phyloP scores from a whole-genome alignment of 1,284 basidiomycete species.

The Thecaphora thlaspeos region DNA sequence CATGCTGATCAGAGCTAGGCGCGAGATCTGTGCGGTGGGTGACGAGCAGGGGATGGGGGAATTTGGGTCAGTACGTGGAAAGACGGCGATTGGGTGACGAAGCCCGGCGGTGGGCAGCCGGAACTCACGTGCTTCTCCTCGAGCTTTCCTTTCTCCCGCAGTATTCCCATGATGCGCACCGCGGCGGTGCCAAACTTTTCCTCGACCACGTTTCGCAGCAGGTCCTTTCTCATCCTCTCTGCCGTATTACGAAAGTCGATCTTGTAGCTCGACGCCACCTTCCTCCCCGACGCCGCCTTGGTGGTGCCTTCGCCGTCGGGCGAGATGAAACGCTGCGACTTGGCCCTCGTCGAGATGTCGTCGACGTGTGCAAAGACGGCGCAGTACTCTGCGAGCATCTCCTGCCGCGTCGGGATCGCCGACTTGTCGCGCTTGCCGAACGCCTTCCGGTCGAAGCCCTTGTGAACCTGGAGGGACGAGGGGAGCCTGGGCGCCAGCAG shows the following conservation, averaged over 20 bases:
- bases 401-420: conserved; percentile 25
- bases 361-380: conserved; percentile 74
- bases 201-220: conserved; percentile 76
- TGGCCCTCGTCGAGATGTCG: conserved; percentile 72
- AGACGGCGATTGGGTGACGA: too few species aligned
- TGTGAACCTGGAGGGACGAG: conserved; percentile 54
- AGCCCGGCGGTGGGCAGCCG: too few species aligned
- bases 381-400: conserved; percentile 64
- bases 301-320: conserved; percentile 42
- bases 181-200: conserved; percentile 83
- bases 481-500: conserved; percentile 59
- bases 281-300: conserved; percentile 34
- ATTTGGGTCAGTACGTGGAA: too few species aligned
- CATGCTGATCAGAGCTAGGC: conserved; percentile 84
- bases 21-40: conserved; percentile 84
- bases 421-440: conserved; percentile 27
- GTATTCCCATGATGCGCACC: conserved; percentile 76
- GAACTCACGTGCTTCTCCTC: conserved; percentile 83
- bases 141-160: conserved; percentile 87
- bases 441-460: conserved; percentile 61
- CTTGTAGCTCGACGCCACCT: conserved; percentile 61
- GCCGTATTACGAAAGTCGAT: conserved; percentile 79
- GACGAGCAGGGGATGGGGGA: too few species aligned
- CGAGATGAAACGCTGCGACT: conserved; percentile 60
- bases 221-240: conserved; percentile 68